Base-by-base conservation (phyloP, 1,284 basidiomycete species). In the Cryptococcus depauperatus region DNA sequence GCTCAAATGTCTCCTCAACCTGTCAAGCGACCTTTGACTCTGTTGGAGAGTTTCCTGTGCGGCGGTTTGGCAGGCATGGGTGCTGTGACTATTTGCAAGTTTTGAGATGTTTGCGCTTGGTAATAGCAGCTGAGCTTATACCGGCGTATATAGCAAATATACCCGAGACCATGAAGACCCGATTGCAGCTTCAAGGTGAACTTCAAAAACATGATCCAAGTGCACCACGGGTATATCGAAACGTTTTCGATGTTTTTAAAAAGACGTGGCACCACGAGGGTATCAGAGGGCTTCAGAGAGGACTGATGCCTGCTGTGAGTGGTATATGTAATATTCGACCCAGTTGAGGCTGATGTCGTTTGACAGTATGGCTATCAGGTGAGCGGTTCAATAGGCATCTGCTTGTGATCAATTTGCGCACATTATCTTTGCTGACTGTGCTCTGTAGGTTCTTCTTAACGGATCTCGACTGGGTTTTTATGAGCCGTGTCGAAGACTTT, bases 381-480 rank as follows among this genome's bases (percentile, higher is more conserved):
- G 66, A 66, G 77, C 56, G 16, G 29, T 29, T 8, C n/a, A n/a
- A n/a, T n/a, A n/a, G 27, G 16, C n/a, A n/a, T 26, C 9, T 13
- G 13, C 25, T 11, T 32, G 19, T 19, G 10, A 18, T 21, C 16
- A 40, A 32, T 37, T 49, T 37, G 43, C 11, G 33, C n/a, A 19
- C 22, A 23, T 11, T 29, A n/a, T n/a, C 29, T 10, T n/a, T 30
- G 29, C 10, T n/a, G n/a, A 33, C 27, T 18, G 16, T 28, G 2
- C 21, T 14, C 19, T 25, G 8, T 23, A 95, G 84, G 83, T 93
- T 43, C 77, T 95, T 43, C 74, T 98, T 51, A 98, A 98, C 62
- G 95, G 93, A 9, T 95, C 87, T 27, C 81, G 95, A 52, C 74
- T 98, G 49, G 93, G 90, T 84, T 93, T 98, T 67, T 98, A 96